A percentile compares a stretch with the other conserved stretches of the same genome.
Conservation (phyloP, 495 filamentous ascomycete species). For the Penicillium cosmopolitanum region DNA sequence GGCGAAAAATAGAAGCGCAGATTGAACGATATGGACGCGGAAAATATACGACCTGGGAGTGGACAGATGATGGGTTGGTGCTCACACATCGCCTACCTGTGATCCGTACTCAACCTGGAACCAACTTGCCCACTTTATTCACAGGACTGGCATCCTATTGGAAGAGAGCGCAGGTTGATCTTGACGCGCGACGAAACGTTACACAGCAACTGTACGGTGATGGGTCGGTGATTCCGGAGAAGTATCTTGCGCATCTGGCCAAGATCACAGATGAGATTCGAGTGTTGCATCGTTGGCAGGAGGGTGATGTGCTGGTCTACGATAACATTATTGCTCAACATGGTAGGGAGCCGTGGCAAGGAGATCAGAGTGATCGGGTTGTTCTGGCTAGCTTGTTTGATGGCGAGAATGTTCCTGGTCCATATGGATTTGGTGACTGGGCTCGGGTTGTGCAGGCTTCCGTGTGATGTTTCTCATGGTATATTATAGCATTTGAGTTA, state of each 20-base stretch:
- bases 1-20: slow-evolving; percentile 54
- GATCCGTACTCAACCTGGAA: slow-evolving; percentile 51
- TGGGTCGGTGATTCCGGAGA: slow-evolving; percentile 53
- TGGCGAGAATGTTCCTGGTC: slow-evolving; percentile 45
- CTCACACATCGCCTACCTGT: slow-evolving; percentile 50
- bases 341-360: slow-evolving; percentile 51
- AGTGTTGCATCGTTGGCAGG: slow-evolving; percentile 46
- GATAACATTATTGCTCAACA: slow-evolving; percentile 54
- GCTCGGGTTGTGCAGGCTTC: slow-evolving; percentile 48
- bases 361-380: slow-evolving; percentile 47
- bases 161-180: slow-evolving; percentile 36
- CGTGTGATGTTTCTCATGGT: slow-evolving; percentile 8
- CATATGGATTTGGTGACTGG: slow-evolving; percentile 49
- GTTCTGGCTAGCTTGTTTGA: slow-evolving; percentile 50
- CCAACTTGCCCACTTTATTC: slow-evolving; percentile 54
- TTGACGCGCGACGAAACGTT: slow-evolving; percentile 24
- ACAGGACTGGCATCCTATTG: slow-evolving; percentile 53
- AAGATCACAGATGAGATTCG: slow-evolving; percentile 54
- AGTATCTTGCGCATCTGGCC: slow-evolving; percentile 48
- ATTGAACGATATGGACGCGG: slow-evolving; percentile 46
- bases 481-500: background rate
- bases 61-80: slow-evolving; percentile 45
- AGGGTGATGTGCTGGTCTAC: slow-evolving; percentile 48
- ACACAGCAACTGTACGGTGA: slow-evolving; percentile 48
- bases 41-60: slow-evolving; percentile 49